phyloP scores from a whole-genome alignment of 208 protist species.

The Trypanosoma conorhini region DNA sequence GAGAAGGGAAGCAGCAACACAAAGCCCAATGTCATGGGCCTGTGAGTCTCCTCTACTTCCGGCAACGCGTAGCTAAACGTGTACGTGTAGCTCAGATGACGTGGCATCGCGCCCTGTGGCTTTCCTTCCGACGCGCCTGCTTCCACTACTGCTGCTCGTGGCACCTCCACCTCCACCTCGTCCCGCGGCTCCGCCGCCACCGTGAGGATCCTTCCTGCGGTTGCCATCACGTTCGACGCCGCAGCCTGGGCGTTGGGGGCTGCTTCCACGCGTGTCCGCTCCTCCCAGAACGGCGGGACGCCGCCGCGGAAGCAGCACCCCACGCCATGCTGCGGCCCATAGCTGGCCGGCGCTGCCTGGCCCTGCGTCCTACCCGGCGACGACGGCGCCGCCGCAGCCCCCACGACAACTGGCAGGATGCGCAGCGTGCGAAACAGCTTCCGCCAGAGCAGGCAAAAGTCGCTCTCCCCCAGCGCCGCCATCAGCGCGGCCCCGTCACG shows the following conservation, averaged over 20 bases:
- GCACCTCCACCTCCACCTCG: neutral
- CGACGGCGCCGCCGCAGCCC: neutral
- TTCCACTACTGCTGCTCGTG: neutral
- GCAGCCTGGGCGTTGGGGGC: neutral
- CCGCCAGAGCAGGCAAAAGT: constrained; percentile 44
- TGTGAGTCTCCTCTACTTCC: constrained; percentile 19
- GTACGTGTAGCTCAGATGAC: constrained; percentile 30
- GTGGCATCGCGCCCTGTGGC: constrained; percentile 7
- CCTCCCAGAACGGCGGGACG: constrained; percentile 36
- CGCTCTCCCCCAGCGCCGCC: constrained; percentile 38
- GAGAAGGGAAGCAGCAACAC: constrained; percentile 26
- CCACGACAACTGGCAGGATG: constrained; percentile 40
- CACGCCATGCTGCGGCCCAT: neutral
- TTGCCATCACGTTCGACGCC: neutral
- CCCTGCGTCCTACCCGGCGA: neutral
- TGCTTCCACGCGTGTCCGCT: neutral
- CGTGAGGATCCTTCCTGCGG: constrained; percentile 13
- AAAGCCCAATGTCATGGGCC: constrained; percentile 23
- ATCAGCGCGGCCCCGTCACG: constrained; percentile 36
- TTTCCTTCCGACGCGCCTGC: neutral
- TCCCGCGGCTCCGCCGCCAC: neutral
- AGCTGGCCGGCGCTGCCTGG: neutral
- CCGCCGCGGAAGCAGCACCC: constrained; percentile 30
- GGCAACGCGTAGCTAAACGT: constrained; percentile 36
- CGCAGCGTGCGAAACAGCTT: constrained; percentile 46